Evolutionary conservation across 2,329 filamentous ascomycete genomes (phyloP), one percentile per base, ranked within the genome.

Genomic region (Fusarium heterosporum): DNA sequence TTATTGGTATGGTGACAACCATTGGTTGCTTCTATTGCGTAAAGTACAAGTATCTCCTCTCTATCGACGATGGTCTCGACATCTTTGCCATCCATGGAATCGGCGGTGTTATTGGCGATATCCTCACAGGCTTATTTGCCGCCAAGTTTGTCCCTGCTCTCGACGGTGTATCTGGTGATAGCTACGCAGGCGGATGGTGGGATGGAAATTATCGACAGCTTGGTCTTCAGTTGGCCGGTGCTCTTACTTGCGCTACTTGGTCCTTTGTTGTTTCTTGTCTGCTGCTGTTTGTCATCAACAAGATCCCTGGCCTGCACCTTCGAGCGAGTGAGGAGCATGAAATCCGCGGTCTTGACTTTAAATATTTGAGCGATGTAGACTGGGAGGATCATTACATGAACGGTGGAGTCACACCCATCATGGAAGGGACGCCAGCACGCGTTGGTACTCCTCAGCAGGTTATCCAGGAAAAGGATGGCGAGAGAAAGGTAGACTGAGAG

Each of bases 41-140:
- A 53, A 78, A 81, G 55, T 73, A 83, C 66, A 87, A 87, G 68
- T 78, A 86, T 49, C 77, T 85, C 60, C 75, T 87, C 7, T 78
- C 78, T 10, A 80, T 88, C 12, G 86, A 88, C 58, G 86, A 88
- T 43, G 84, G 85, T 4, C 79, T 88, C 50, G 85, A 88, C 59
- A 85, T 88, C 48, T 88, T 87, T 61, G 84, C 84, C 29, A 82
- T 88, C 28, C 86, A 89, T 69, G 85, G 85, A 17, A 76, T 88
- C 3, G 86, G 86, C n/a, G 86, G 86, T 12, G 81, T 84, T 63
- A 80, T 88, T 1, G 86, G 86, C 16, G 82, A 84, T 32, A 78
- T 88, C 46, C 71, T 88, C 17, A 88, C 86, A 0, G 86, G 86
- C 4, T 78, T 88, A 29, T 88, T 88, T 51, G 86, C 86, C 0